A percentile compares a stretch with the other conserved stretches of the same genome.
phyloP scores from a whole-genome alignment of 2,329 filamentous ascomycete species.

The Calonectria pseudoturangicola region DNA sequence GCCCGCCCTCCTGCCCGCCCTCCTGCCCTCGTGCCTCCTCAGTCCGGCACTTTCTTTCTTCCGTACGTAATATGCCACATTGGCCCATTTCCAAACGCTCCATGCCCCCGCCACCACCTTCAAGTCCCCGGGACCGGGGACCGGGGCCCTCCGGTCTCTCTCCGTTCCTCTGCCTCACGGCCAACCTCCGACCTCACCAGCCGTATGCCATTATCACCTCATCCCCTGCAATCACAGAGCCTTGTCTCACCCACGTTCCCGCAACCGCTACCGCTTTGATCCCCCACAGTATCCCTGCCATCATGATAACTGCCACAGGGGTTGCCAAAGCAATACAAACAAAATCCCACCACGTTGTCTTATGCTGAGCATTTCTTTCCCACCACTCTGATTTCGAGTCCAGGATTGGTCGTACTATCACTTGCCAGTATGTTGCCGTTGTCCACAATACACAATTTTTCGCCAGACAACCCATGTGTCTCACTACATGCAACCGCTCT shows the following conservation, averaged over 20 bases:
- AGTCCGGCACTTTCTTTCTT: neutral
- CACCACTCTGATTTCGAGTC: slow-evolving; percentile 61
- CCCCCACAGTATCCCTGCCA: slow-evolving; percentile 52
- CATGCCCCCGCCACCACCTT: slow-evolving; percentile 29
- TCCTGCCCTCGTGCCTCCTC: too few species aligned
- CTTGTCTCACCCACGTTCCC: slow-evolving; percentile 44
- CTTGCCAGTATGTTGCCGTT: slow-evolving; percentile 59
- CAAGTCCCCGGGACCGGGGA: slow-evolving; percentile 46
- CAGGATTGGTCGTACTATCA: slow-evolving; percentile 64
- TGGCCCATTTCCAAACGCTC: slow-evolving; percentile 26
- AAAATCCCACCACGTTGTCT: slow-evolving; percentile 52
- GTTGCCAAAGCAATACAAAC: slow-evolving; percentile 53
- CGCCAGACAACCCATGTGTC: slow-evolving; percentile 36
- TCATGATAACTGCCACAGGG: slow-evolving; percentile 53
- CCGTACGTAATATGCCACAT: slow-evolving; percentile 29
- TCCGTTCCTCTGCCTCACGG: slow-evolving; percentile 39
- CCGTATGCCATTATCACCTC: slow-evolving; percentile 43
- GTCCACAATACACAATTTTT: slow-evolving; percentile 40
- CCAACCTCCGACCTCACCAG: slow-evolving; percentile 41
- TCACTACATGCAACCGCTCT: slow-evolving; percentile 41
- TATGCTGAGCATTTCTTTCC: slow-evolving; percentile 50
- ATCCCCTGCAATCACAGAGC: slow-evolving; percentile 42
- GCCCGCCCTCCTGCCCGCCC: neutral
- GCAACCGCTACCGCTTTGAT: slow-evolving; percentile 51
- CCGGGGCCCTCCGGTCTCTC: slow-evolving; percentile 51